These are phyloP conservation scores for Diaporthe humulicola DNA, from an alignment of 2,329 filamentous ascomycete genomes.

Conservation along the genomic window DNA sequence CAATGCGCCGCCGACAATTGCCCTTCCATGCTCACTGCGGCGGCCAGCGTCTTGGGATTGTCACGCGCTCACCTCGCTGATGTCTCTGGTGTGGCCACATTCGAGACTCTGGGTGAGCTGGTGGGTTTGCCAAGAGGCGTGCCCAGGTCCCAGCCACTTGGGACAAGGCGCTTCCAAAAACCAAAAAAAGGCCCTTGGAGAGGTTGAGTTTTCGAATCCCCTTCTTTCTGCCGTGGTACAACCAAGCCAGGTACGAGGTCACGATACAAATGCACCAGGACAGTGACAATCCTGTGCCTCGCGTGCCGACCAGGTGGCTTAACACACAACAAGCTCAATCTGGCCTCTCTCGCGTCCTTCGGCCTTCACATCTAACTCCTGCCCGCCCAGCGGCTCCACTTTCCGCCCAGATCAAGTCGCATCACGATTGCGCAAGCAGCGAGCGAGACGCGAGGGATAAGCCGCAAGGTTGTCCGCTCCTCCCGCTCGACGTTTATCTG, in stretches of 20 bases:
- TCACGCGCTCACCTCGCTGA: slow-evolving; percentile 8
- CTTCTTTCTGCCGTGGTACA: neutral
- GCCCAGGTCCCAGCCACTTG: slow-evolving; percentile 28
- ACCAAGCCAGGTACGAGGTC: neutral
- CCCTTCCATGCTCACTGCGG: neutral
- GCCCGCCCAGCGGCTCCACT: slow-evolving; percentile 2
- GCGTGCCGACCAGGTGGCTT: slow-evolving; percentile 22
- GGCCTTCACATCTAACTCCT: slow-evolving; percentile 22
- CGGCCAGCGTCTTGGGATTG: neutral
- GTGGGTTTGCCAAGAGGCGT: slow-evolving; percentile 22
- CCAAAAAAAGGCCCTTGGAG: slow-evolving; percentile 6
- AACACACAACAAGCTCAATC: slow-evolving; percentile 2
- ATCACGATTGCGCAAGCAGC: slow-evolving; percentile 32
- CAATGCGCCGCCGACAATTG: neutral
- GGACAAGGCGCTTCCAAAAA: slow-evolving; percentile 26
- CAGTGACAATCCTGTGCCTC: slow-evolving; percentile 16
- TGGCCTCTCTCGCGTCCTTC: slow-evolving; percentile 29
- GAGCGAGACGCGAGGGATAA: slow-evolving; percentile 26
- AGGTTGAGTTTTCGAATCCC: neutral
- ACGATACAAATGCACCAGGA: slow-evolving; percentile 19
- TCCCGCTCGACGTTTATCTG: neutral
- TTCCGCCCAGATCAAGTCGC: slow-evolving; percentile 26
- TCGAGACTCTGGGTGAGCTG: neutral
- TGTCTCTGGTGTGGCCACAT: slow-evolving; percentile 1
- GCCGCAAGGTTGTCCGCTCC: slow-evolving; percentile 2